Evolutionary conservation across 1,284 basidiomycete species (phyloP).

Genomic region (Moesziomyces aphidis): DNA sequence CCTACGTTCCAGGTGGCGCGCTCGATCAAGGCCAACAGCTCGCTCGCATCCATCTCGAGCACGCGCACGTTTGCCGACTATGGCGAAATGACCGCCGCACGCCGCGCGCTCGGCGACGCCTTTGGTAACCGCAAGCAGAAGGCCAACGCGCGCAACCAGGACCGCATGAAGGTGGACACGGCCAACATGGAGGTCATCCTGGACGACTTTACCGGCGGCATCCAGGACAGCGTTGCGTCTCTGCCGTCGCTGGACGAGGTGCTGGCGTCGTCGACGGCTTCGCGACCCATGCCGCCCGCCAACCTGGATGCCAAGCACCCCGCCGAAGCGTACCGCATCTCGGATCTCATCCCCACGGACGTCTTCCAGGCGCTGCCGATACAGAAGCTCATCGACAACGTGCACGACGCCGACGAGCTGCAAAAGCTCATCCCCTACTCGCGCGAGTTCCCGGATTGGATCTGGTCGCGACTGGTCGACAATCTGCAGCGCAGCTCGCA

Average conservation of each 20-base stretch:
- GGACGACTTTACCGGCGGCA: slow-evolving; percentile 58
- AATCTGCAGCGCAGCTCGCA: slow-evolving; percentile 44
- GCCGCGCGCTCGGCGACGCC: slow-evolving; percentile 62
- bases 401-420: slow-evolving; percentile 27
- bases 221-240: slow-evolving; percentile 49
- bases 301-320: slow-evolving; percentile 60
- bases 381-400: slow-evolving; percentile 43
- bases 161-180: slow-evolving; percentile 67
- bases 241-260: slow-evolving; percentile 52
- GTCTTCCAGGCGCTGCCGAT: slow-evolving; percentile 51
- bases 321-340: slow-evolving; percentile 59
- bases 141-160: slow-evolving; percentile 59
- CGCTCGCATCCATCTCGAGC: slow-evolving; percentile 52
- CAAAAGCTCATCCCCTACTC: slow-evolving; percentile 36
- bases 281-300: slow-evolving; percentile 58
- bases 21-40: slow-evolving; percentile 56
- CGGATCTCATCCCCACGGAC: slow-evolving; percentile 50
- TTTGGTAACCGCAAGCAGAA: slow-evolving; percentile 67
- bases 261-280: slow-evolving; percentile 45
- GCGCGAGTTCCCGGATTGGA: slow-evolving; percentile 44
- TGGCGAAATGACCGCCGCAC: slow-evolving; percentile 48
- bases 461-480: slow-evolving; percentile 39
- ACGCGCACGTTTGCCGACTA: slow-evolving; percentile 43
- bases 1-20: slow-evolving; percentile 61
- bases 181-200: slow-evolving; percentile 62